phyloP scores from a whole-genome alignment of 495 filamentous ascomycete genomes.

The Tuber brumale region DNA sequence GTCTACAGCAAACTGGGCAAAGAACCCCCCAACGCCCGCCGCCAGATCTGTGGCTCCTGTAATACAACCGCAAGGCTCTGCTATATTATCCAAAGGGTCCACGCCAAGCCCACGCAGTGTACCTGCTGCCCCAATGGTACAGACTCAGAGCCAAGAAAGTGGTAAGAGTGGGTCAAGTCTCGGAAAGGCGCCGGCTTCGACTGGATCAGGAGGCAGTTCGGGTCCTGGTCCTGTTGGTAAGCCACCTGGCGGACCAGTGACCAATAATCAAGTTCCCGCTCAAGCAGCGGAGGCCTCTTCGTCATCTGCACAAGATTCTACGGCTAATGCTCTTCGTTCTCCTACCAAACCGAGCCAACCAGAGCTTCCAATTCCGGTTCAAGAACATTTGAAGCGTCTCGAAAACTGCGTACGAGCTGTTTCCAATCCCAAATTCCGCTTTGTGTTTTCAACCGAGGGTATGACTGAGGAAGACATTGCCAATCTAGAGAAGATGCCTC shows the following conservation, averaged over 20 bases:
- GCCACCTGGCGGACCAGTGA: slow-evolving; percentile 7
- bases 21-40: slow-evolving; percentile 56
- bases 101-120: slow-evolving; percentile 65
- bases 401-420: slow-evolving; percentile 52
- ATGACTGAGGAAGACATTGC: slow-evolving; percentile 51
- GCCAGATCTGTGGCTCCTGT: slow-evolving; percentile 37
- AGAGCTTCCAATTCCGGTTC: slow-evolving; percentile 22
- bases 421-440: slow-evolving; percentile 54
- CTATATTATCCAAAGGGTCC: slow-evolving; percentile 31
- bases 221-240: slow-evolving; percentile 10
- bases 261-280: slow-evolving; percentile 14
- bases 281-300: slow-evolving; percentile 19
- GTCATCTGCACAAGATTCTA: slow-evolving; percentile 31
- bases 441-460: slow-evolving; percentile 51
- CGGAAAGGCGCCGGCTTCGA: slow-evolving; percentile 28
- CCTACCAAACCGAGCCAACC: slow-evolving; percentile 17
- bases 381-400: slow-evolving; percentile 45
- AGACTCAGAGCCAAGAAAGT: slow-evolving; percentile 36
- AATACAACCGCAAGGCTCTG: slow-evolving; percentile 24
- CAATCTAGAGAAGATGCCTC: slow-evolving; percentile 59
- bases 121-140: slow-evolving; percentile 35
- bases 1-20: slow-evolving; percentile 90
- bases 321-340: slow-evolving; percentile 17
- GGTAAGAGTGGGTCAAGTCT: slow-evolving; percentile 25
- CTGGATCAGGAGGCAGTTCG: slow-evolving; percentile 15